Evolutionary conservation across 805 yeast genomes (phyloP).

Genomic region (Yarrowia porcina): DNA sequence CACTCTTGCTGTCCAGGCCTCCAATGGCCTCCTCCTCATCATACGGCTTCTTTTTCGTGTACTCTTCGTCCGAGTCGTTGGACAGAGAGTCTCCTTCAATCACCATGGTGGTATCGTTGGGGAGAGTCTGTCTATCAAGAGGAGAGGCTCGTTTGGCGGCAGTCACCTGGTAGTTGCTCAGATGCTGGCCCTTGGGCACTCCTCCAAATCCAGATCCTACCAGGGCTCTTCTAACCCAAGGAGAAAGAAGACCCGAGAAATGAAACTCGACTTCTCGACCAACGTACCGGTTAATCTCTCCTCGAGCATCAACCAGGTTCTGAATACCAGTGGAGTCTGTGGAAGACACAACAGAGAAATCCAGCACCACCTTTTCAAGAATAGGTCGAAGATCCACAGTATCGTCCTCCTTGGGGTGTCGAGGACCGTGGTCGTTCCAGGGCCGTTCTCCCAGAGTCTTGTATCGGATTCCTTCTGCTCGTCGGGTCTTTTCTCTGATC

Average conservation of each 20-base stretch:
- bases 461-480: conserved; percentile 47
- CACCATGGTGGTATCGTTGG: conserved; percentile 4
- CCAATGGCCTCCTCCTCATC: conserved; percentile 30
- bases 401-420: conserved; percentile 34
- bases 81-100: conserved; percentile 15
- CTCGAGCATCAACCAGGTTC: conserved; percentile 69
- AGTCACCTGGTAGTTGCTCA: conserved; percentile 5
- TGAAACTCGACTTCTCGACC: conserved; percentile 86
- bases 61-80: conserved; percentile 17
- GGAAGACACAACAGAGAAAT: conserved; percentile 71
- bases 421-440: conserved; percentile 87
- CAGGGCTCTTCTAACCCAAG: conserved; percentile 82
- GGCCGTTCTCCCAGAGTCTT: conserved; percentile 61
- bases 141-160: conserved; percentile 1
- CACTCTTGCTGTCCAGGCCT: not conserved
- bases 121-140: not conserved
- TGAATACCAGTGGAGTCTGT: conserved; percentile 80
- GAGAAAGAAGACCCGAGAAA: conserved; percentile 77
- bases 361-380: conserved; percentile 70
- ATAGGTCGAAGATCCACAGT: conserved; percentile 56
- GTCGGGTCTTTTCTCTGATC: conserved; percentile 56
- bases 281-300: conserved; percentile 67
- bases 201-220: conserved; percentile 75
- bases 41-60: conserved; percentile 23
- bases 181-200: conserved; percentile 28